Evolutionary conservation across 2,329 filamentous ascomycete genomes (phyloP), one percentile per base, ranked within the genome.

Genomic region (Phialophora chinensis): DNA sequence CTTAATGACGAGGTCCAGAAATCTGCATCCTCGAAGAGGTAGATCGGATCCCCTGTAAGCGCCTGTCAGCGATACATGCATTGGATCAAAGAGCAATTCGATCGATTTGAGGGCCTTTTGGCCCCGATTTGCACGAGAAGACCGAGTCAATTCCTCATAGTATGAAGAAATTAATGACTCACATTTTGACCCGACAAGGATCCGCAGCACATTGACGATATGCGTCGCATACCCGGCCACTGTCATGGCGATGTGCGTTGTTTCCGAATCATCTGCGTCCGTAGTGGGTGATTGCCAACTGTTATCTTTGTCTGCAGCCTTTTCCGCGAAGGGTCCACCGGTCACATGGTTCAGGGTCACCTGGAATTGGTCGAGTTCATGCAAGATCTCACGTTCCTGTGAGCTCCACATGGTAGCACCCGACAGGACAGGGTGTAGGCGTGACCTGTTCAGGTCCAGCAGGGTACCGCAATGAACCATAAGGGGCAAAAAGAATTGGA

Each of bases 401-500:
- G 60, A 62, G n/a, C 38, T 65, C 66, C 68, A 73, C 64, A 57
- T 79, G 74, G 65, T 79, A 74, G n/a, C 78, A 70, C 11, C 68
- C 1, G 66, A 79, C 0, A 84, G 74, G 0, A 79, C 76, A 0
- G 82, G 81, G 65, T 84, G 81, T 31, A 78, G 75, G 14, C 78
- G 76, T 11, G 77, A 73, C 61, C 81, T 80, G 66, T 83, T 82
- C 4, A 83, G 72, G 53, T 84, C 79, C 49, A 84, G 81, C 7
- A 84, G 81, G 60, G 84, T 80, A 0, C 83, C 83, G 0, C 84
- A 76, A 6, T 84, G 81, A 0, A 78, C 76, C 79, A 83, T 84
- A 1, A 84, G 74, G 0, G 82, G 83, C 3, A 85, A 73, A 60
- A 85, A 84, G 66, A 80, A 84, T 66, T 84, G 82, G 54, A 84